These are phyloP conservation scores for Begonia peltatifolia DNA, from an alignment of 306 rosid genomes.

Conservation along the genomic window DNA sequence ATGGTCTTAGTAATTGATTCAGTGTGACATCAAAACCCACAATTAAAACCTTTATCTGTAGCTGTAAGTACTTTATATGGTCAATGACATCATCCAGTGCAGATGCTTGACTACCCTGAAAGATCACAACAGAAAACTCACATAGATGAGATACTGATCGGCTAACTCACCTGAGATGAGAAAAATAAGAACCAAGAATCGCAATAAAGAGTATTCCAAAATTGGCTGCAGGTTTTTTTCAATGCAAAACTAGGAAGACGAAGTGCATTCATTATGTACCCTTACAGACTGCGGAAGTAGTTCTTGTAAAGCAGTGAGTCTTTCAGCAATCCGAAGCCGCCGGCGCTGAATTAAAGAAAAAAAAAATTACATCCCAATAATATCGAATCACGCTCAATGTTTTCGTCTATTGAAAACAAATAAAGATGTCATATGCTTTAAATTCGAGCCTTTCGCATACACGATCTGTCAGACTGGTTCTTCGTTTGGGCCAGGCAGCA, in stretches of 20 bases:
- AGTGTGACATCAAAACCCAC: constrained; percentile 1
- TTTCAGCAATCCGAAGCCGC: constrained; percentile 51
- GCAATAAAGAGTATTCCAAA: no score
- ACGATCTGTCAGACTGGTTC: constrained; percentile 32
- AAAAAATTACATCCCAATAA: neutral
- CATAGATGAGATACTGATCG: no score
- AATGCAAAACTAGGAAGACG: no score
- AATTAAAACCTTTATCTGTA: constrained; percentile 53
- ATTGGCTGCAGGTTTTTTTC: no score
- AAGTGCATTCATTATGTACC: constrained; percentile 22
- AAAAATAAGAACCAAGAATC: no score
- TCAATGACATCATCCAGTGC: constrained; percentile 65
- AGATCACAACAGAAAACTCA: constrained; percentile 5
- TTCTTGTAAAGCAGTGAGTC: constrained; percentile 42
- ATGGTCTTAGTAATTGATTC: no score
- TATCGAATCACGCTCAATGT: neutral
- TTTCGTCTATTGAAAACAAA: neutral
- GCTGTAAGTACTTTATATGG: constrained; percentile 67
- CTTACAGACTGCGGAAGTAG: constrained; percentile 53
- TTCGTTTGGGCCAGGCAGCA: constrained; percentile 21
- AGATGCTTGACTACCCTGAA: constrained; percentile 57
- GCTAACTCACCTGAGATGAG: no score
- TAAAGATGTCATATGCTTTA: neutral
- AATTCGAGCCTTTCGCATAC: constrained; percentile 12
- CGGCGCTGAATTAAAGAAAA: constrained; percentile 39